Conservation (phyloP, 2,329 filamentous ascomycete genomes). For the Trichoderma pleuroti region DNA sequence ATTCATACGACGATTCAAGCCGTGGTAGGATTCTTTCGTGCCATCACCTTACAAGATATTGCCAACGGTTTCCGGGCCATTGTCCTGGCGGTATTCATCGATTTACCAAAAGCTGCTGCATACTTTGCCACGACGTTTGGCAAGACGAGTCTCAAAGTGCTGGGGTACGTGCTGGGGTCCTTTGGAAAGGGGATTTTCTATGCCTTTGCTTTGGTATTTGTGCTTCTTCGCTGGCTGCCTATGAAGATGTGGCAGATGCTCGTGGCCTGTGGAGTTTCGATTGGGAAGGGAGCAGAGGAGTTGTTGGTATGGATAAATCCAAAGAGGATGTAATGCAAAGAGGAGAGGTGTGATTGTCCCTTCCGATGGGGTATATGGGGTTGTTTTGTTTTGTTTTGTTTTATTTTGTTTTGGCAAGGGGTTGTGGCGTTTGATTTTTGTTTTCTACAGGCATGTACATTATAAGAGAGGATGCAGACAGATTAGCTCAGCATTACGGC, state of each 20-base stretch:
- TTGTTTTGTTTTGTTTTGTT: background rate
- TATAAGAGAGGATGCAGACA: background rate
- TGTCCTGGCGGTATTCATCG: constrained; percentile 32
- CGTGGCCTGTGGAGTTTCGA: constrained; percentile 29
- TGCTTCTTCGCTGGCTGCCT: constrained; percentile 34
- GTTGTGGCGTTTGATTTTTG: background rate
- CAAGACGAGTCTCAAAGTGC: constrained; percentile 25
- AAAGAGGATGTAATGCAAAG: background rate
- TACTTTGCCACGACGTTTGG: constrained; percentile 26
- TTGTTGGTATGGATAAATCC: constrained; percentile 24
- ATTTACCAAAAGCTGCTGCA: constrained; percentile 29
- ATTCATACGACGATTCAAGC: constrained; percentile 37
- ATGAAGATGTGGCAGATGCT: constrained; percentile 33
- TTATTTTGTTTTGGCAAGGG: background rate
- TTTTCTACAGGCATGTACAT: background rate
- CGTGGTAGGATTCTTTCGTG: constrained; percentile 33
- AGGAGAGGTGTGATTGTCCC: background rate
- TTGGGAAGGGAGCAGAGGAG: constrained; percentile 35
- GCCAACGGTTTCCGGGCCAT: constrained; percentile 35
- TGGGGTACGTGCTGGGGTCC: constrained; percentile 32
- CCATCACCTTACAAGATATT: constrained; percentile 39
- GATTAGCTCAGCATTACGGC: background rate
- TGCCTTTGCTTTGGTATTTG: constrained; percentile 27
- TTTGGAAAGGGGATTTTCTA: constrained; percentile 30
- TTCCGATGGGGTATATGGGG: background rate